Base-by-base conservation (phyloP, 2,329 filamentous ascomycete species). In the Xylariales sp. region DNA sequence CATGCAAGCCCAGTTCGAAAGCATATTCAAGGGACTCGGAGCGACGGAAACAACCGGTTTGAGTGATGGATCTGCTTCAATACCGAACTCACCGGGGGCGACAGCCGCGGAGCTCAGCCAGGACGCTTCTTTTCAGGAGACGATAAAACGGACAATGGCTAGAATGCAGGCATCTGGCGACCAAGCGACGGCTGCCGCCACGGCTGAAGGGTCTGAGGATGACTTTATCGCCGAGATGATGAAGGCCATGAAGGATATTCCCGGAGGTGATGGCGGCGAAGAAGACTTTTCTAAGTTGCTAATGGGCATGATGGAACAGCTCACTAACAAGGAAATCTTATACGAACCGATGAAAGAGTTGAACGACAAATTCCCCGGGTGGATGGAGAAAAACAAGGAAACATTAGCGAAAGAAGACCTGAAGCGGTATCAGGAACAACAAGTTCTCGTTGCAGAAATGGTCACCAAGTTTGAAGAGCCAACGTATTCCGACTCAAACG, bases 341-440 rank as follows among this genome's bases (percentile, higher is more conserved):
- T 98, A 98, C 78, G 95, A 99, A 82, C 96, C 96, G 2, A 97
- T 99, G 94, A 97, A 97, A 83, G 96, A 99, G 81, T 84, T 99
- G 55, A 84, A 97, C 79, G 91, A 93, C 61, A 98, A 97, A 80
- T 99, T 96, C 77, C 95, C 94, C 0, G 89, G 82, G 1, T 99
- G 96, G 95, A 85, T 99, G 78, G 87, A 87, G 75, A 91, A 92
- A 81, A 95, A 97, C 79, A 84, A 85, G 73, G 86, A 82, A 48
- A 89, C 83, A 30, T 90, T 89, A 59, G 81, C 90, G 1, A 80
- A 86, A 59, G 93, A 92, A 56, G 95, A 98, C 75, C 79, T 94
- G 77, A 88, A 89, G 77, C 85, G 94, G 66, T 98, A 97, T 78
- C 86, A 92, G 79, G 89, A 91, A 79, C 96, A 99, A 81, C 89